phyloP scores from a whole-genome alignment of 306 rosid species.

The Cicer chorassanicum region DNA sequence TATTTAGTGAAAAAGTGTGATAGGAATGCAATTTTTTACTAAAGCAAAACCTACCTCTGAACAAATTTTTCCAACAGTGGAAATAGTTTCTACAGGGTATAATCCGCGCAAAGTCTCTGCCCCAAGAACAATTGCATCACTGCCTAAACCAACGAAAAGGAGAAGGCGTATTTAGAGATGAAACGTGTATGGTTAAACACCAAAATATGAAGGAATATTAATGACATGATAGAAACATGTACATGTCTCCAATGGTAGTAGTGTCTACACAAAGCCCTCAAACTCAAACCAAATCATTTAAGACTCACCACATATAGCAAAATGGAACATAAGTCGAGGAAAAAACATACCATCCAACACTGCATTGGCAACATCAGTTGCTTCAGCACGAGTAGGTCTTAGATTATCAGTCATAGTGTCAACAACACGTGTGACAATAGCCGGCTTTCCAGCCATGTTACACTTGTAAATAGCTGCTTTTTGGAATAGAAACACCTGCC shows the following conservation, averaged over 20 bases:
- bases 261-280: too few relatives aligned
- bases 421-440: slow-evolving; percentile 94
- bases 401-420: slow-evolving; percentile 96
- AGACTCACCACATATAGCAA: slow-evolving; percentile 30
- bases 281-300: too few relatives aligned
- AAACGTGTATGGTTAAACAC: slow-evolving; percentile 20
- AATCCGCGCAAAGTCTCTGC: slow-evolving; percentile 93
- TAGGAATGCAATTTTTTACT: slow-evolving; percentile 23
- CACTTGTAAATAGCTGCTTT: slow-evolving; percentile 96
- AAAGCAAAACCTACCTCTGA: slow-evolving; percentile 65
- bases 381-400: slow-evolving; percentile 99
- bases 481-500: slow-evolving; percentile 88
- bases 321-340: not conserved
- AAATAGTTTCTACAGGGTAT: slow-evolving; percentile 92
- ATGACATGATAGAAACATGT: too few relatives aligned
- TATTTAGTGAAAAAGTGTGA: not conserved
- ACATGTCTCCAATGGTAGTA: too few relatives aligned
- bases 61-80: slow-evolving; percentile 87
- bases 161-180: slow-evolving; percentile 12
- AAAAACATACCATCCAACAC: slow-evolving; percentile 78
- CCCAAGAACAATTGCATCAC: slow-evolving; percentile 95
- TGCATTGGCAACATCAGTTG: slow-evolving; percentile 99
- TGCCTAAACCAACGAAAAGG: slow-evolving; percentile 59
- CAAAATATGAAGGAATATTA: slow-evolving; percentile 30
- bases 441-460: slow-evolving; percentile 98